Conservation (phyloP, 306 rosid species). For the Lathyrus tuberosus region DNA sequence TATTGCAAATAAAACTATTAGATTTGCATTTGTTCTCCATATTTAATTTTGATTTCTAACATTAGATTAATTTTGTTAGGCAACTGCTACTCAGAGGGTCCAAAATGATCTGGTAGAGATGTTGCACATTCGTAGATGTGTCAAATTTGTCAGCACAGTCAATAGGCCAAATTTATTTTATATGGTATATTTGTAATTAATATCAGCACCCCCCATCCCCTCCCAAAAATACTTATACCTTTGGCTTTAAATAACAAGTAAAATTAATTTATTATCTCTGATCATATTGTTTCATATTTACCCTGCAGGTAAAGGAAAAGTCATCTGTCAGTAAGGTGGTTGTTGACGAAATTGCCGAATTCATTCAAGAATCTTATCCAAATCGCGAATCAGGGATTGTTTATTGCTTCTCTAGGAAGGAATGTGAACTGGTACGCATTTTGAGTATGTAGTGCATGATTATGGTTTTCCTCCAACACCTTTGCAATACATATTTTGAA, state of each 20-base stretch:
- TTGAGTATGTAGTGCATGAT: conserved; percentile 3
- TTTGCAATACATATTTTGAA: conserved; percentile 31
- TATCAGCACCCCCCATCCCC: background rate
- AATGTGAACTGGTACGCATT: conserved; percentile 78
- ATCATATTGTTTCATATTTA: conserved; percentile 28
- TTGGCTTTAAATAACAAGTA: conserved; percentile 30
- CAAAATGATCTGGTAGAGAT: conserved; percentile 90
- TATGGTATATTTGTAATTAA: conserved; percentile 53
- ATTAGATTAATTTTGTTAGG: conserved; percentile 53
- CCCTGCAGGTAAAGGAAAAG: conserved; percentile 75
- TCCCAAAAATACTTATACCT: background rate
- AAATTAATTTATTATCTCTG: conserved; percentile 13
- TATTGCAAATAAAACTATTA: conserved; percentile 17
- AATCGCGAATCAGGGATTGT: conserved; percentile 86
- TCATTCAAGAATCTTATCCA: conserved; percentile 73
- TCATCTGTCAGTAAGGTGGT: conserved; percentile 84
- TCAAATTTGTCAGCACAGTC: conserved; percentile 94
- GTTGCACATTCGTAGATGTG: conserved; percentile 85
- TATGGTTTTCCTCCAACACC: conserved; percentile 24
- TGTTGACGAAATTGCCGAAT: conserved; percentile 76
- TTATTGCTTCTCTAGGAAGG: conserved; percentile 95
- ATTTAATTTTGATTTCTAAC: conserved; percentile 22
- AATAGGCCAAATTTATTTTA: conserved; percentile 90
- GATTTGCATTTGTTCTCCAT: conserved; percentile 27
- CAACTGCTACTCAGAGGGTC: conserved; percentile 96